phyloP scores from a whole-genome alignment of 2,329 filamentous ascomycete genomes.

The Pestalotiopsis sp. region DNA sequence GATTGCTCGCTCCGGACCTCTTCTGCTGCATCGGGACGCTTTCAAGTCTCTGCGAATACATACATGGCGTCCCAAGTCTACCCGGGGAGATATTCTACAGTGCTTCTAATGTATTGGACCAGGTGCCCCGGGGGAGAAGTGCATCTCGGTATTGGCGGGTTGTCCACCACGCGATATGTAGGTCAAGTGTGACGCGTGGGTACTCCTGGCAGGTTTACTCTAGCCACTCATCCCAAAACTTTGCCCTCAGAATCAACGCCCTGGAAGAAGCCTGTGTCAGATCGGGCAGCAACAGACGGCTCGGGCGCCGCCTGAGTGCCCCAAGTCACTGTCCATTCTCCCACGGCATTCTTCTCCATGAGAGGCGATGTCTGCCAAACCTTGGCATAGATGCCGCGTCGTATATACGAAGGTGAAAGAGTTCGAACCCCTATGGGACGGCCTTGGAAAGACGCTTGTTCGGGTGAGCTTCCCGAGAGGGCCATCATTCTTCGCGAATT shows the following conservation, averaged over 20 bases:
- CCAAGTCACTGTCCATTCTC: slow-evolving; percentile 44
- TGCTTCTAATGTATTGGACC: too few relatives aligned
- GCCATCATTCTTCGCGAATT: slow-evolving; percentile 34
- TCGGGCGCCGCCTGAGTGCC: slow-evolving; percentile 32
- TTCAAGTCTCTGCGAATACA: too few relatives aligned
- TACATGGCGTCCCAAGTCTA: too few relatives aligned
- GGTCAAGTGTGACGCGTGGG: too few relatives aligned
- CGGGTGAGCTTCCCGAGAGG: slow-evolving; percentile 35
- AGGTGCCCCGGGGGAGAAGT: too few relatives aligned
- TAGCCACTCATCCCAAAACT: not conserved
- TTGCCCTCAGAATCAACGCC: slow-evolving; percentile 37
- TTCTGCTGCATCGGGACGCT: too few relatives aligned
- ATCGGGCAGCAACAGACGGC: slow-evolving; percentile 29
- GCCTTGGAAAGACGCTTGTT: slow-evolving; percentile 34
- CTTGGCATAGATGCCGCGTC: slow-evolving; percentile 42
- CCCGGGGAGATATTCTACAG: too few relatives aligned
- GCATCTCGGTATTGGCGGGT: too few relatives aligned
- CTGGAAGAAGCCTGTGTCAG: slow-evolving; percentile 48
- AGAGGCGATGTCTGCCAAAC: slow-evolving; percentile 30
- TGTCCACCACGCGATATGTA: too few relatives aligned
- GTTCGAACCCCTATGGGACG: slow-evolving; percentile 32
- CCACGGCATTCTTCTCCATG: slow-evolving; percentile 33
- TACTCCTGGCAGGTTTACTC: too few relatives aligned
- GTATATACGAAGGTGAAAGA: slow-evolving; percentile 42
- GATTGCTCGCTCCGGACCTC: too few relatives aligned